Base-by-base conservation (phyloP, 176 grass and related monocot genomes). In the Lolium rigidum region DNA sequence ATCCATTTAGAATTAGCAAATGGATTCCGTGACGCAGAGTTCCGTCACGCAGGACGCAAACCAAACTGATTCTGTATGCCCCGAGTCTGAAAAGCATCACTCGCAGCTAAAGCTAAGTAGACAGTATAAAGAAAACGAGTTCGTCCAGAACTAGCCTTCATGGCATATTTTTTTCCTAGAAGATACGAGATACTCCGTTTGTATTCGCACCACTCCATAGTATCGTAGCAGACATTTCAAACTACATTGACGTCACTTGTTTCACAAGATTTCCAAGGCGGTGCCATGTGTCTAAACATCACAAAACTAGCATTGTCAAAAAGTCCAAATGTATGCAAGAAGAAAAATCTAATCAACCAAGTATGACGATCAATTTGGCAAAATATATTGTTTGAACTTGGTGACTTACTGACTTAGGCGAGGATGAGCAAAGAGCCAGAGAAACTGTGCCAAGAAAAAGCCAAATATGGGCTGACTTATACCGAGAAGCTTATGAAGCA, bases 301-400 rank as follows among this genome's bases (percentile, higher is more conserved):
- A 3, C 14, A 35, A n/a, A 15, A 72, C 48, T 41, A 31, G 63
- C 35, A 56, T 8, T 22, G 31, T 22, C 21, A 35, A 88, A n/a
- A 79, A 54, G 88, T 78, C 79, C 1, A 48, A 72, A 64, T 14
- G 46, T 58, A 83, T 31, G 50, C 77, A 65, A 64, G 4, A 65
- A 7, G 25, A 7, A 24, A 7, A 18, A 83, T 11, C 56, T 66
- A 38, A 79, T 90, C 48, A 49, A 59, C 24, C 10, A 9, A 65
- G 25, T 6, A 41, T 60, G 80, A 80, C 85, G 59, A 25, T 16
- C 10, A 50, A 17, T 87, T 67, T 39, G 85, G 67, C 80, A 16
- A 9, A 55, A 7, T 39, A 13, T 28, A 13, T 21, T 74, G 31
- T 75, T 80, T 80, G 80, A 90, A 80, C 31, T 69, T 68, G 58